Percentiles rank a stretch among this genome's conserved stretches.
phyloP scores from a whole-genome alignment of 1,284 basidiomycete genomes.

The Trichosporon sp. region DNA sequence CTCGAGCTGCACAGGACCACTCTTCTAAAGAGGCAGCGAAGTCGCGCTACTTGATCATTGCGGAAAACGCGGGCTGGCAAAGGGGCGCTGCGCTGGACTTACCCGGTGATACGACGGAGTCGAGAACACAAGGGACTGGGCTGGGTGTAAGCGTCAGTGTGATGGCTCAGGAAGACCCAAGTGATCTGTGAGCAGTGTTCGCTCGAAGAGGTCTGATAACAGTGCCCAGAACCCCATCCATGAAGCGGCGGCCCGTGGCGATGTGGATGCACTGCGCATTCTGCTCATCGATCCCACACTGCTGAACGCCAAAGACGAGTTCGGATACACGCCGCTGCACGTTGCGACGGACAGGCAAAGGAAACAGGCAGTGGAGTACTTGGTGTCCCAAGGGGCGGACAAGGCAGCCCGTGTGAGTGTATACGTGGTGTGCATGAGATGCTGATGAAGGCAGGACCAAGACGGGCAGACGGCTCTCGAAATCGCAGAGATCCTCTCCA shows the following conservation, averaged over 20 bases:
- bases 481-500: constrained; percentile 32
- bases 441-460: constrained; percentile 39
- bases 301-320: constrained; percentile 64
- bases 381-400: constrained; percentile 72
- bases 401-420: constrained; percentile 62
- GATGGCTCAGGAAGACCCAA: constrained; percentile 56
- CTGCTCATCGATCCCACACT: constrained; percentile 60
- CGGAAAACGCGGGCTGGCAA: constrained; percentile 68
- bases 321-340: constrained; percentile 81
- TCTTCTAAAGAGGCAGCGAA: constrained; percentile 45
- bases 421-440: not conserved
- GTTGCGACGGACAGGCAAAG: constrained; percentile 80
- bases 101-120: constrained; percentile 59
- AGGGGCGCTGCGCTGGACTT: constrained; percentile 33
- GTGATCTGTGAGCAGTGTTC: constrained; percentile 31
- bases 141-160: constrained; percentile 67
- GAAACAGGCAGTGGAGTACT: constrained; percentile 61
- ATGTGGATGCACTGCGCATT: constrained; percentile 59
- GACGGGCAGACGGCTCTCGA: constrained; percentile 48
- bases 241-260: constrained; percentile 66
- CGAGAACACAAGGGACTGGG: not conserved
- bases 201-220: not conserved
- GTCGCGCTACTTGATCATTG: constrained; percentile 70
- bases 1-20: constrained; percentile 62
- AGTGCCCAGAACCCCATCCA: constrained; percentile 58